phyloP scores from a whole-genome alignment of 208 protist genomes.

The Trypanosoma brucei region DNA sequence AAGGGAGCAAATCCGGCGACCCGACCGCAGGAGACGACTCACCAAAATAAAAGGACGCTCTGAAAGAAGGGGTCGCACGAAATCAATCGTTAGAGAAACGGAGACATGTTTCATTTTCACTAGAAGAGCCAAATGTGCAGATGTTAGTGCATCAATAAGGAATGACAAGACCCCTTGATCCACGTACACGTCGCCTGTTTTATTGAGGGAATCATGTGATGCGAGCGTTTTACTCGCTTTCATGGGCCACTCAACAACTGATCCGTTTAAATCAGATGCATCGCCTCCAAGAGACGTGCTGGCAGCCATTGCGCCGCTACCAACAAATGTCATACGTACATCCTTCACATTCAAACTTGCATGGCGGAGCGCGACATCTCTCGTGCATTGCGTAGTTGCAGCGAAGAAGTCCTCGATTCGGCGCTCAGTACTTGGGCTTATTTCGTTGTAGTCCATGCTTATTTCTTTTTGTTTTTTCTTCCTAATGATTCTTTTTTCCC shows the following conservation, averaged over 20 bases:
- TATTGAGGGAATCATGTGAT: background rate
- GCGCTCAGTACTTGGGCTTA: background rate
- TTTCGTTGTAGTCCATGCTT: too few relatives aligned
- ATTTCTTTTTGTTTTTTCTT: too few relatives aligned
- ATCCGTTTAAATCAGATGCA: background rate
- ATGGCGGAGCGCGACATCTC: slow-evolving; percentile 7
- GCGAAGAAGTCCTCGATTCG: slow-evolving; percentile 8
- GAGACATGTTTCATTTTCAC: slow-evolving; percentile 12
- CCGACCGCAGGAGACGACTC: slow-evolving; percentile 12
- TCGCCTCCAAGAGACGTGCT: background rate
- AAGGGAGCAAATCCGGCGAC: slow-evolving; percentile 12
- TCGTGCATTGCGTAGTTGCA: slow-evolving; percentile 1
- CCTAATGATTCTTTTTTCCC: too few relatives aligned
- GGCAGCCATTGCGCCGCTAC: background rate
- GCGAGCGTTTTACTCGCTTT: slow-evolving; percentile 2
- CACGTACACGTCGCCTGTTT: background rate
- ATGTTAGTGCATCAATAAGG: slow-evolving; percentile 20
- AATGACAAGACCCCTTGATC: slow-evolving; percentile 13
- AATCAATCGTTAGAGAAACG: slow-evolving; percentile 15
- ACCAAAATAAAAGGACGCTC: slow-evolving; percentile 10
- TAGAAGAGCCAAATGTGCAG: slow-evolving; percentile 9
- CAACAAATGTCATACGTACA: background rate
- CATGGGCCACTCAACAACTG: slow-evolving; percentile 15
- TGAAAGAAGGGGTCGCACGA: slow-evolving; percentile 5
- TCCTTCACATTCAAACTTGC: slow-evolving; percentile 6